Base-by-base conservation (phyloP, 2,329 filamentous ascomycete species). In the Huntiella moniliformis region DNA sequence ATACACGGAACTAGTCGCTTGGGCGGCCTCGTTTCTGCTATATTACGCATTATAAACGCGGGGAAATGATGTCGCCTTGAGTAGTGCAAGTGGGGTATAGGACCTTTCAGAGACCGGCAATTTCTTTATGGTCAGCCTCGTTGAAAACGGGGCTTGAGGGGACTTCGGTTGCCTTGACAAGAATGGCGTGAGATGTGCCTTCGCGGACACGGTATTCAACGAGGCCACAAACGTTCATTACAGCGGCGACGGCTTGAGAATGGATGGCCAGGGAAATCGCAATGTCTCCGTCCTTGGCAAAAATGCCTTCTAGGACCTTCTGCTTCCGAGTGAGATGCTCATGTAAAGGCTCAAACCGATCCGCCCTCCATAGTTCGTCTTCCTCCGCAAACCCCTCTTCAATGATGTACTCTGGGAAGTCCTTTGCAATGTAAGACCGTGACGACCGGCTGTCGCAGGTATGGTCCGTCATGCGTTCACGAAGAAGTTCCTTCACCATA, bases 381-480 rank as follows among this genome's bases (percentile, higher is more conserved):
- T 65, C 54, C 51, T 79, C 74, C 13, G 61, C 54, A 40, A 79
- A 71, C 0, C 67, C 67, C 0, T 61, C 56, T 54, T 78, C 74
- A 38, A 78, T 63, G 2, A 49, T 52, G 53, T 66, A 77, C 15
- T 53, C 55, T 0, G 72, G 72, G 50, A 70, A 77, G 31, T 62
- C 59, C 11, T 60, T 50, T 1, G 57, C 57, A 50, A 79, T 74
- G 54, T 61, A 67, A 0, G 63, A 60, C 38, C 61, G 63, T 5
- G 60, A 56, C 42, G 66, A 66, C 12, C 74, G 63, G 12, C 69
- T 64, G 55, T 79, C 74, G 55, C 75, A 79, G 0, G 73, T 78
- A 55, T 79, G 74, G 45, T 68, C 62, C 6, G 70, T 74, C 48
- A 75, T 65, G 2, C 70, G 67, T 56, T 80, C 75, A 15, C 76